phyloP scores from a whole-genome alignment of 78 protist genomes.

The Dictyostelium citrinum region DNA sequence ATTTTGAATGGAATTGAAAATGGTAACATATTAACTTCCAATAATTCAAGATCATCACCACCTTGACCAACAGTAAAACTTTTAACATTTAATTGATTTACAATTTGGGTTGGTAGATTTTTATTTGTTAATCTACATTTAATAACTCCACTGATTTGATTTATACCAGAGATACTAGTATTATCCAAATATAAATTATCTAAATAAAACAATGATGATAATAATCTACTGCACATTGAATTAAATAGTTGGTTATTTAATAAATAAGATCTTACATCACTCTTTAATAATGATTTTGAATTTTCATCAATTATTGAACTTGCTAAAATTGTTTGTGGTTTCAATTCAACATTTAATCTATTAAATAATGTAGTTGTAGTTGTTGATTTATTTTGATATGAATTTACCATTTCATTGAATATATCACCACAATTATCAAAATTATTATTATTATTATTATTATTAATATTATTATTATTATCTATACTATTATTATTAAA shows the following conservation, averaged over 20 bases:
- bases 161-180: not conserved
- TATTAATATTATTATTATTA: not conserved
- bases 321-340: not conserved
- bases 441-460: not conserved
- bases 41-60: not conserved
- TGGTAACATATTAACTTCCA: not conserved
- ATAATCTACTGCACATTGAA: not conserved
- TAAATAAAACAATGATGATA: conserved; percentile 1
- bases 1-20: conserved; percentile 4
- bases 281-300: not conserved
- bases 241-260: not conserved
- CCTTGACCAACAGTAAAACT: not conserved
- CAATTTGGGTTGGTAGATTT: not conserved
- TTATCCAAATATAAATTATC: not conserved
- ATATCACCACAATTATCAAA: not conserved
- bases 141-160: not conserved
- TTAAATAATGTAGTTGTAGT: not conserved
- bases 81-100: conserved; percentile 3
- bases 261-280: not conserved
- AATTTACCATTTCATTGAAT: not conserved
- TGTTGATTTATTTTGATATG: not conserved
- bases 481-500: not conserved
- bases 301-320: not conserved
- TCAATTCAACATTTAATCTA: not conserved
- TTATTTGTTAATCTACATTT: conserved; percentile 7